Percentiles rank a stretch among this genome's conserved stretches.
Conservation (phyloP, 2,329 filamentous ascomycete species). For the Fusarium citri region DNA sequence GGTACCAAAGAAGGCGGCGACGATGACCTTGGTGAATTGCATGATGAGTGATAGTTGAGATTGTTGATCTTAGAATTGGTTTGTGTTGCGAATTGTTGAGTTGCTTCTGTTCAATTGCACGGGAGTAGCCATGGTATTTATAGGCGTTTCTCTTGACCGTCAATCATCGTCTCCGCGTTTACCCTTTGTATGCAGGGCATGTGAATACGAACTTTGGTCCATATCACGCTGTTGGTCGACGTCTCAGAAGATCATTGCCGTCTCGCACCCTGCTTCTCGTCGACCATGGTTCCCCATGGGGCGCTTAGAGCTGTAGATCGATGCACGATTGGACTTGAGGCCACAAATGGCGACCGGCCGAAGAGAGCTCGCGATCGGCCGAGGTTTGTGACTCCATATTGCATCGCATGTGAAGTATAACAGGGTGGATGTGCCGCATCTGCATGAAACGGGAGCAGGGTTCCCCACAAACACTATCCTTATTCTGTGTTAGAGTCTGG, state of each 20-base stretch:
- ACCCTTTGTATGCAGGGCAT: not conserved
- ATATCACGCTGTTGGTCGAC: not conserved
- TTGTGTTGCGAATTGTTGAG: not conserved
- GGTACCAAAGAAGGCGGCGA: slow-evolving; percentile 19
- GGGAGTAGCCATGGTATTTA: slow-evolving; percentile 15
- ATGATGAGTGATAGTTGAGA: not conserved
- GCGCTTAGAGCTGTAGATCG: slow-evolving; percentile 20
- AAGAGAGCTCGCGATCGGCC: slow-evolving; percentile 8
- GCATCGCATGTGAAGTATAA: slow-evolving; percentile 26
- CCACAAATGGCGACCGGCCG: slow-evolving; percentile 24
- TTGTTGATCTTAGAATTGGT: not conserved
- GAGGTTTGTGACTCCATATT: slow-evolving; percentile 19
- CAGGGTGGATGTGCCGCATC: too few relatives aligned
- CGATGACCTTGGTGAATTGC: slow-evolving; percentile 29
- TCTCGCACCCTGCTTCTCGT: not conserved
- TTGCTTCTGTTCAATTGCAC: not conserved
- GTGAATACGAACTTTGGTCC: not conserved
- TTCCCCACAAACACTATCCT: slow-evolving; percentile 1
- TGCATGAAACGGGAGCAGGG: not conserved
- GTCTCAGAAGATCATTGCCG: not conserved
- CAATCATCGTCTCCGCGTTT: not conserved
- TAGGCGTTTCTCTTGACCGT: not conserved
- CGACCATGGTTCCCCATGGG: slow-evolving; percentile 26
- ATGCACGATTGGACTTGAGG: not conserved
- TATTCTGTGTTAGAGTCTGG: not conserved